Percentiles rank a stretch among this genome's conserved stretches.
These are phyloP conservation scores for Leishmania martiniquensis DNA, from an alignment of 208 protist species.

Conservation along the genomic window DNA sequence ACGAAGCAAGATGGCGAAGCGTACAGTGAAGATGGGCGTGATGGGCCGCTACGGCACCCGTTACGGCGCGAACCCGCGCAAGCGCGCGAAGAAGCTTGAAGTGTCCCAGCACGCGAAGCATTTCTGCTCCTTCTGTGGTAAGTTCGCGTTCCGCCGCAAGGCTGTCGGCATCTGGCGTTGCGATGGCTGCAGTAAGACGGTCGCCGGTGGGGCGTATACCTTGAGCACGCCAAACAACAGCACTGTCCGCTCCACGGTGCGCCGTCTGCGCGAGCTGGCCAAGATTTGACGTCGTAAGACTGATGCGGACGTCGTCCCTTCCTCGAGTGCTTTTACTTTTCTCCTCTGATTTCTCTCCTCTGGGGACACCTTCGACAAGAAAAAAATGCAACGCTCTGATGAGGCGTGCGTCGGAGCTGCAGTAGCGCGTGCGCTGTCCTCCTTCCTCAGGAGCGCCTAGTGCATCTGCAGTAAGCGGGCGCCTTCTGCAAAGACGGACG, in stretches of 20 bases:
- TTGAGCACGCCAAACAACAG: constrained; percentile 96
- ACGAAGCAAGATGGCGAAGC: constrained; percentile 92
- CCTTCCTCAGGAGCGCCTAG: not conserved
- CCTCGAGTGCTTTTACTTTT: not conserved
- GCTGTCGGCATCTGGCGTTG: constrained; percentile 99
- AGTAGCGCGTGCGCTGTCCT: not conserved
- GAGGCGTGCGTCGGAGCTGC: not conserved
- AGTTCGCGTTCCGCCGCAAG: constrained; percentile 96
- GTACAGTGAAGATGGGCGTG: constrained; percentile 99
- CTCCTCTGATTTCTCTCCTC: constrained; percentile 8
- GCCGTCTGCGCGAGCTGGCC: constrained; percentile 97
- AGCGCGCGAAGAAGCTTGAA: constrained; percentile 99
- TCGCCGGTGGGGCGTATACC: constrained; percentile 98
- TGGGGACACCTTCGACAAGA: not conserved
- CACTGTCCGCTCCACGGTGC: constrained; percentile 97
- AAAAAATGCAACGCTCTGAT: no score
- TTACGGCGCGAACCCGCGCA: constrained; percentile 99
- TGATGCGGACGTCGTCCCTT: not conserved
- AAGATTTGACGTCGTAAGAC: constrained; percentile 49
- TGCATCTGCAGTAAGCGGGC: not conserved
- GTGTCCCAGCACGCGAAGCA: constrained; percentile 98
- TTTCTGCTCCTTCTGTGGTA: constrained; percentile 99
- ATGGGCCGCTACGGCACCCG: constrained; percentile 99
- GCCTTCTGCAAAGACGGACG: not conserved
- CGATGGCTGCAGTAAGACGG: constrained; percentile 95